phyloP scores from a whole-genome alignment of 768 basidiomycete species.

The Suillus subluteus region DNA sequence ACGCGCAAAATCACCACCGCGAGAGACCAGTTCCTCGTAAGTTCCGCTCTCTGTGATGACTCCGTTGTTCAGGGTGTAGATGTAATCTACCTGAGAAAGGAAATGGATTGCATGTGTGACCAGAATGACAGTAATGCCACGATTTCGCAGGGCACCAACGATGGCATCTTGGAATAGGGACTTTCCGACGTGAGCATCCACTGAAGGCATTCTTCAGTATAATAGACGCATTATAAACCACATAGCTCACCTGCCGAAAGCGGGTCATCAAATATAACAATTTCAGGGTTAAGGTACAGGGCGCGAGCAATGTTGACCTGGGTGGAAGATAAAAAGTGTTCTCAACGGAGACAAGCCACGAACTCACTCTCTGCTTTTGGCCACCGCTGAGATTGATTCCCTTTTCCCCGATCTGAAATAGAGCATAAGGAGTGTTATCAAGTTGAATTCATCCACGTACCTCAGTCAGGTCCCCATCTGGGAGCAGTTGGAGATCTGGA shows the following conservation, averaged over 20 bases:
- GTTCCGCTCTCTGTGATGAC: slow-evolving; percentile 53
- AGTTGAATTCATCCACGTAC: slow-evolving; percentile 32
- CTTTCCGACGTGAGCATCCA: slow-evolving; percentile 78
- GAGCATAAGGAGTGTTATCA: neutral
- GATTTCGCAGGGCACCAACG: slow-evolving; percentile 44
- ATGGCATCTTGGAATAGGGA: slow-evolving; percentile 72
- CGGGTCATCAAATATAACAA: slow-evolving; percentile 67
- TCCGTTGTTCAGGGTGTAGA: slow-evolving; percentile 51
- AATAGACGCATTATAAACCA: neutral
- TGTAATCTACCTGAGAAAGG: slow-evolving; percentile 52
- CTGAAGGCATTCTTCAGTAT: slow-evolving; percentile 30
- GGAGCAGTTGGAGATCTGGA: slow-evolving; percentile 64
- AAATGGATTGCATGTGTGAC: slow-evolving; percentile 63
- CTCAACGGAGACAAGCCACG: neutral
- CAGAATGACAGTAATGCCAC: slow-evolving; percentile 55
- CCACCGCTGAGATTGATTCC: slow-evolving; percentile 71
- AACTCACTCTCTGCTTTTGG: slow-evolving; percentile 58
- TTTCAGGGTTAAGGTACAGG: slow-evolving; percentile 65
- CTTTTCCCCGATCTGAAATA: slow-evolving; percentile 65
- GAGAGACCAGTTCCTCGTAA: slow-evolving; percentile 51
- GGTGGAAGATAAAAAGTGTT: neutral
- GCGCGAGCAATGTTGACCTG: slow-evolving; percentile 73
- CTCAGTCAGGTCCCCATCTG: slow-evolving; percentile 75
- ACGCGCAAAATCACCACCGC: slow-evolving; percentile 56
- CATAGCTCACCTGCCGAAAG: slow-evolving; percentile 55